Evolutionary conservation across 164 flowering plant species (phyloP).

Genomic region (Pachysandra terminalis): DNA sequence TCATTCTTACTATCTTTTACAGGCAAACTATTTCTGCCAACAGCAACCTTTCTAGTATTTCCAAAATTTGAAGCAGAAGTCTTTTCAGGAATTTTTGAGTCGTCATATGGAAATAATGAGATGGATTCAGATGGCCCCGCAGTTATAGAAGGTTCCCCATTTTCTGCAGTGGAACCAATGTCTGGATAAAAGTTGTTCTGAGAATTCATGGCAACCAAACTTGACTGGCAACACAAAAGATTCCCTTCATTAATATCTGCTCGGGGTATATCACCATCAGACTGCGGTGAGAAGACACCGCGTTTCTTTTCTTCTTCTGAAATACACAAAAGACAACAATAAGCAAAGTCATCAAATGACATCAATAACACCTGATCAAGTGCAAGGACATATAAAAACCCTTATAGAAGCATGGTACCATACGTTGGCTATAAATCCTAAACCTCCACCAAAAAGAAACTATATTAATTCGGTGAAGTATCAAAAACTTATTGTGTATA

Average conservation of each 20-base stretch:
- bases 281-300: slow-evolving; percentile 55
- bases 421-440: too few species aligned
- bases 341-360: slow-evolving; percentile 2
- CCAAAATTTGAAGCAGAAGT: slow-evolving; percentile 11
- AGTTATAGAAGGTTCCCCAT: slow-evolving; percentile 3
- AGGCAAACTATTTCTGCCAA: slow-evolving; percentile 15
- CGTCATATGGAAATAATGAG: not conserved
- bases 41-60: slow-evolving; percentile 9
- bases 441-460: too few species aligned
- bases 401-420: too few species aligned
- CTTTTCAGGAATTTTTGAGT: slow-evolving; percentile 3
- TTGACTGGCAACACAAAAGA: not conserved
- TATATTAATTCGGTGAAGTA: too few species aligned
- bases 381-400: not conserved
- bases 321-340: slow-evolving; percentile 17
- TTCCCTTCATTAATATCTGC: slow-evolving; percentile 15
- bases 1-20: slow-evolving; percentile 4
- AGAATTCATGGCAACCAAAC: slow-evolving; percentile 7
- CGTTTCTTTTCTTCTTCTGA: slow-evolving; percentile 57
- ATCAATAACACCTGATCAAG: not conserved
- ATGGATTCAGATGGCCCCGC: slow-evolving; percentile 6
- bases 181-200: slow-evolving; percentile 12
- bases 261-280: slow-evolving; percentile 24
- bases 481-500: not conserved
- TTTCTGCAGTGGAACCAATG: slow-evolving; percentile 7